phyloP scores from a whole-genome alignment of 1,284 basidiomycete species.

The Malassezia cuniculi region DNA sequence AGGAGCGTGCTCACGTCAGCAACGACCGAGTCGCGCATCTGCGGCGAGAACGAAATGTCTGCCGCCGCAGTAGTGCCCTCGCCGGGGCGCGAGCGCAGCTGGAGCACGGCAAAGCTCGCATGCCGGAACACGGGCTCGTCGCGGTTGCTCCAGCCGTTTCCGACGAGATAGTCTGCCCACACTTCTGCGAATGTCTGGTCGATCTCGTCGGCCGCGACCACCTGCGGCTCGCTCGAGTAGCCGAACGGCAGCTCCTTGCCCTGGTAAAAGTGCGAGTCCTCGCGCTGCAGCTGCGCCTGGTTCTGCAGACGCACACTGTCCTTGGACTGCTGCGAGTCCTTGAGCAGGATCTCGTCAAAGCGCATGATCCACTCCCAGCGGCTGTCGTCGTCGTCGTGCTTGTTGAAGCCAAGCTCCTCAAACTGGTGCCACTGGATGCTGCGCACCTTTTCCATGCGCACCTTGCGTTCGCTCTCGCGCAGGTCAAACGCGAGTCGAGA shows the following conservation, averaged over 20 bases:
- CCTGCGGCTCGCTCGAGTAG: constrained; percentile 28
- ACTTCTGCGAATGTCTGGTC: constrained; percentile 41
- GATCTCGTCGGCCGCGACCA: constrained; percentile 28
- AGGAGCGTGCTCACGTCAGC: neutral
- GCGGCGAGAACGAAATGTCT: constrained; percentile 13
- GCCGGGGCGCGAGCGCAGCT: constrained; percentile 29
- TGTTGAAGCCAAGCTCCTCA: constrained; percentile 24
- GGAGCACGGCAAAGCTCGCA: constrained; percentile 42
- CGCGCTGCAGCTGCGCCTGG: constrained; percentile 12
- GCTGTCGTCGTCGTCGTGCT: constrained; percentile 15
- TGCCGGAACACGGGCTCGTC: constrained; percentile 40
- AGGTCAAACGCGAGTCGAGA: constrained; percentile 38
- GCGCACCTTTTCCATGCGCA: constrained; percentile 17
- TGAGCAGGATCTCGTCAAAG: constrained; percentile 32
- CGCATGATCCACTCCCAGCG: constrained; percentile 25
- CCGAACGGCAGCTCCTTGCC: constrained; percentile 27
- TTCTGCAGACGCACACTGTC: constrained; percentile 11
- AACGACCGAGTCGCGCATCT: too few relatives aligned
- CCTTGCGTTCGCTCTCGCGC: constrained; percentile 29
- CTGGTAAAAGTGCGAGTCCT: constrained; percentile 10
- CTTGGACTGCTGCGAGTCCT: constrained; percentile 32
- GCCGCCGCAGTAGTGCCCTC: constrained; percentile 19
- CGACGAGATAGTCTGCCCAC: constrained; percentile 39
- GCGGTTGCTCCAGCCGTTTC: constrained; percentile 41
- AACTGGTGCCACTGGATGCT: constrained; percentile 39